A percentile compares a stretch with the other conserved stretches of the same genome.
Evolutionary conservation across 768 basidiomycete species (phyloP).

Genomic region (Rhodotorula taiwanensis): DNA sequence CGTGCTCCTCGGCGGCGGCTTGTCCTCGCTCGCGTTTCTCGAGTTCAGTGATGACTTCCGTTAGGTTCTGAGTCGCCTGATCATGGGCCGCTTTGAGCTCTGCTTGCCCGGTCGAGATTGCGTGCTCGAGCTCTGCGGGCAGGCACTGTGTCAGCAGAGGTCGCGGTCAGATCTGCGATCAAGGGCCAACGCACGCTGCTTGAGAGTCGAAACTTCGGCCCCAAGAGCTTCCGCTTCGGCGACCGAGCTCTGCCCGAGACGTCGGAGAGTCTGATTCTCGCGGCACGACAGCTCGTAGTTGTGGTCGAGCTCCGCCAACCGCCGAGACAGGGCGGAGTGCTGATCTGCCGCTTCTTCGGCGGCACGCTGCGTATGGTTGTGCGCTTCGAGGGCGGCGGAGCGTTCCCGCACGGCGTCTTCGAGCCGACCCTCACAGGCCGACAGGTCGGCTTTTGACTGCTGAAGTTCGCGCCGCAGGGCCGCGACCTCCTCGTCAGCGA

Average conservation of each 20-base stretch:
- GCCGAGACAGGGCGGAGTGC: too few relatives aligned
- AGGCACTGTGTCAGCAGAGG: too few relatives aligned
- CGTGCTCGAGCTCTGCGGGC: too few relatives aligned
- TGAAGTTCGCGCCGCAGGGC: not conserved
- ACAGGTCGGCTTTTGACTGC: too few relatives aligned
- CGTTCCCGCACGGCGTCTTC: not conserved
- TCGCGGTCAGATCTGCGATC: too few relatives aligned
- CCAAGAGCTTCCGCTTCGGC: slow-evolving; percentile 16
- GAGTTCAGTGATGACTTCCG: slow-evolving; percentile 11
- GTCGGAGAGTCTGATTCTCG: slow-evolving; percentile 31
- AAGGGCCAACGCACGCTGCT: too few relatives aligned
- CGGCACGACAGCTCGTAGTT: not conserved
- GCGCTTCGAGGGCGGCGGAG: too few relatives aligned
- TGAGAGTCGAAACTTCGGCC: not conserved
- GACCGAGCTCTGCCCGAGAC: slow-evolving; percentile 16
- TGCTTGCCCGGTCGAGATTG: too few relatives aligned
- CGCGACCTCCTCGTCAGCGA: too few relatives aligned
- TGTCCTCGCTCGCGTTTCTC: slow-evolving; percentile 5
- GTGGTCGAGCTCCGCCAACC: not conserved
- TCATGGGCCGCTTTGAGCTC: not conserved
- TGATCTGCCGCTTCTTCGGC: too few relatives aligned
- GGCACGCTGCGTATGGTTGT: too few relatives aligned
- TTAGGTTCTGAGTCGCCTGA: slow-evolving; percentile 5
- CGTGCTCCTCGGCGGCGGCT: slow-evolving; percentile 2
- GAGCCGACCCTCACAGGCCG: not conserved